phyloP scores from a whole-genome alignment of 305 asterid species.

The Coffea humblotiana region DNA sequence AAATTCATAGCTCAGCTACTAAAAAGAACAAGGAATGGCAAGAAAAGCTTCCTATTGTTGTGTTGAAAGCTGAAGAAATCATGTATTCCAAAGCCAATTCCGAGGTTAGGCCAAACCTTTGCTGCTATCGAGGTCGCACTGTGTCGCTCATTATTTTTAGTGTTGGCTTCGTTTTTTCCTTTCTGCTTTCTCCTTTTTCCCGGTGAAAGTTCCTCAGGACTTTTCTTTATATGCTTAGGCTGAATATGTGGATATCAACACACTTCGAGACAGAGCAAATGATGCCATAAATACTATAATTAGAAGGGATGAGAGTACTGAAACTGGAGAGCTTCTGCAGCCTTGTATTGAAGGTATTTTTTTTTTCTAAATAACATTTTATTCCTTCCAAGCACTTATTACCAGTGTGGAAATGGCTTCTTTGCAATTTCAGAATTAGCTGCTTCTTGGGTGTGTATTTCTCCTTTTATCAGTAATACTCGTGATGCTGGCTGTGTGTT shows the following conservation, averaged over 20 bases:
- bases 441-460: neutral
- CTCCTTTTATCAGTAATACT: neutral
- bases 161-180: neutral
- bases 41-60: conserved; percentile 91
- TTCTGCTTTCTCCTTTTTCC: neutral
- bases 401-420: conserved; percentile 6
- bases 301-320: conserved; percentile 66
- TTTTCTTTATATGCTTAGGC: conserved; percentile 48
- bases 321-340: conserved; percentile 62
- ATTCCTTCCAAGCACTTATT: conserved; percentile 7
- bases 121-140: neutral
- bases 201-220: conserved; percentile 13
- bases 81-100: conserved; percentile 91
- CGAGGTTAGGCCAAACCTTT: conserved; percentile 48
- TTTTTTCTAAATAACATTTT: neutral
- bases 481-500: neutral
- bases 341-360: conserved; percentile 92
- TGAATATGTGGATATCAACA: conserved; percentile 74
- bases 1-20: conserved; percentile 60
- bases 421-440: neutral
- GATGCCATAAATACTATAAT: conserved; percentile 85
- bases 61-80: conserved; percentile 84
- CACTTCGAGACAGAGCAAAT: conserved; percentile 77
- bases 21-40: conserved; percentile 91
- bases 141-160: neutral